A percentile compares a stretch with the other conserved stretches of the same genome.
Evolutionary conservation across 2,329 filamentous ascomycete genomes (phyloP).

Genomic region (Penicillium sp.): DNA sequence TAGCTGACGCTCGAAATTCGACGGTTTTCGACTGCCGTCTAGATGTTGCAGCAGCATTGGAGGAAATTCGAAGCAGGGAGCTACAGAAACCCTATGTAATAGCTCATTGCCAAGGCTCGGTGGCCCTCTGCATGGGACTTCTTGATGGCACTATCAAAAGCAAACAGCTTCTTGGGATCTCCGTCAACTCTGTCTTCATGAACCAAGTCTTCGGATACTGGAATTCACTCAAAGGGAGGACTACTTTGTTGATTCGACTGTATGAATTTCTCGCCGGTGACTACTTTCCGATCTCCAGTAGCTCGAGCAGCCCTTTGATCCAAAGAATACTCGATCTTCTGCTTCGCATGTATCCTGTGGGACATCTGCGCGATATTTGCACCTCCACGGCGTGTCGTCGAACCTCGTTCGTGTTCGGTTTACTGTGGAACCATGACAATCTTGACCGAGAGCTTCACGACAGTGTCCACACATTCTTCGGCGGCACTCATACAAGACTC

Average conservation of each 20-base stretch:
- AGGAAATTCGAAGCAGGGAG: slow-evolving; percentile 10
- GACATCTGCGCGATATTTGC: slow-evolving; percentile 30
- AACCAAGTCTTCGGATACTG: slow-evolving; percentile 17
- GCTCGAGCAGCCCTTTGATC: neutral
- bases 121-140: slow-evolving; percentile 19
- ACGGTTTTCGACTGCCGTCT: slow-evolving; percentile 11
- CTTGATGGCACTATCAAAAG: slow-evolving; percentile 21
- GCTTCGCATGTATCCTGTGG: slow-evolving; percentile 39
- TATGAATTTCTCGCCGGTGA: slow-evolving; percentile 13
- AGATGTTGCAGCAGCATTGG: slow-evolving; percentile 17
- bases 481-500: slow-evolving; percentile 30
- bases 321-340: slow-evolving; percentile 22
- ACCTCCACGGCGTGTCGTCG: slow-evolving; percentile 35
- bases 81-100: slow-evolving; percentile 17
- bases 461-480: slow-evolving; percentile 28
- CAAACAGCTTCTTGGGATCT: slow-evolving; percentile 18
- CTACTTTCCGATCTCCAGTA: slow-evolving; percentile 15
- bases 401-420: slow-evolving; percentile 35
- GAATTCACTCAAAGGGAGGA: slow-evolving; percentile 16
- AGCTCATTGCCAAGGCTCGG: slow-evolving; percentile 21
- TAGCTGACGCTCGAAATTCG: neutral
- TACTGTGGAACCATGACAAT: slow-evolving; percentile 39
- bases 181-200: slow-evolving; percentile 26
- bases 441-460: slow-evolving; percentile 35
- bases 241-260: slow-evolving; percentile 2